Conservation (phyloP, 2,329 filamentous ascomycete genomes). For the Fusarium sp. region DNA sequence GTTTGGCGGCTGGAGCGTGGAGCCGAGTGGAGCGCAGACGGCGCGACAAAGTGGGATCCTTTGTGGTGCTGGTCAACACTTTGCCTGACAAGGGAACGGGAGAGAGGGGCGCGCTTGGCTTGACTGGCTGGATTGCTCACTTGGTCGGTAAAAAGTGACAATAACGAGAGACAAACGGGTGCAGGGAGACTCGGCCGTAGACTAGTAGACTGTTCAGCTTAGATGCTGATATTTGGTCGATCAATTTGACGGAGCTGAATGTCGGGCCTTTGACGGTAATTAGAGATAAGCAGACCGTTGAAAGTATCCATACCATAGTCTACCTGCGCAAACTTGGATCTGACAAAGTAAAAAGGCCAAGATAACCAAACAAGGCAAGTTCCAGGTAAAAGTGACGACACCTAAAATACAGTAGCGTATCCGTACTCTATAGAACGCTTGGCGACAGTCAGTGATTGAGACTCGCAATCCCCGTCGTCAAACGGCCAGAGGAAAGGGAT, state of each 20-base stretch:
- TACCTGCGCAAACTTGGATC: conserved; percentile 12
- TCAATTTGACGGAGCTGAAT: conserved; percentile 12
- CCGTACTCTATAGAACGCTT: conserved; percentile 15
- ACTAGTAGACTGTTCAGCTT: conserved; percentile 12
- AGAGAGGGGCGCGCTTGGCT: conserved; percentile 30
- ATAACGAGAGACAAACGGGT: conserved; percentile 26
- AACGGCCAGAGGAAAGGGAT: background rate
- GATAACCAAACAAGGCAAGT: conserved; percentile 26
- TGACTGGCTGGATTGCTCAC: conserved; percentile 20
- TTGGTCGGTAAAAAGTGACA: conserved; percentile 23
- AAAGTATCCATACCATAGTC: background rate
- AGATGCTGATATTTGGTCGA: conserved; percentile 13
- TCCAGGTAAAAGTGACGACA: conserved; percentile 25
- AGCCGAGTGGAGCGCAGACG: conserved; percentile 34
- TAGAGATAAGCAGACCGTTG: conserved; percentile 23
- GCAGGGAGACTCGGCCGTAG: conserved; percentile 23
- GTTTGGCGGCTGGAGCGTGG: conserved; percentile 36
- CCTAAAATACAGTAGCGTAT: conserved; percentile 10
- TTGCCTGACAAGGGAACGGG: conserved; percentile 37
- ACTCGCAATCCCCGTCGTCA: background rate
- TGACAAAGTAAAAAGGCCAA: conserved; percentile 26
- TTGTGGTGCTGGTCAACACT: conserved; percentile 38
- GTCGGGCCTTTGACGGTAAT: background rate
- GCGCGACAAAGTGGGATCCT: conserved; percentile 28
- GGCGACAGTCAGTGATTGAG: conserved; percentile 8